Evolutionary conservation across 1,139 yeast genomes (phyloP).

Genomic region (Magnusiomyces suaveolens): DNA sequence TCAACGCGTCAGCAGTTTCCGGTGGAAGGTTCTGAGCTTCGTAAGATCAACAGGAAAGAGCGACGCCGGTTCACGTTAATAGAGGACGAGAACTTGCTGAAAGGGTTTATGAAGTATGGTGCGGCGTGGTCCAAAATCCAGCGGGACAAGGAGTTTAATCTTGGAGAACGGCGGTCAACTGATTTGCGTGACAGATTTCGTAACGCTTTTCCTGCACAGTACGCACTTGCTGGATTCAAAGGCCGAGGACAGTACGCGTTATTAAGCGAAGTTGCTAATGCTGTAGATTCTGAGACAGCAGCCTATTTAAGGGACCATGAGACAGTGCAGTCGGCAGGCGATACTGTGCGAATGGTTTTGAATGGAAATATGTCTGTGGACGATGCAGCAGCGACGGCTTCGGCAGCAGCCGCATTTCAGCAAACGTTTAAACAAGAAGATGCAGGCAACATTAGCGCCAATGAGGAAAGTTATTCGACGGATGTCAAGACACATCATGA

Average conservation of each 20-base stretch:
- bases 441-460: too few species aligned
- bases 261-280: constrained; percentile 7
- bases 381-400: constrained; percentile 11
- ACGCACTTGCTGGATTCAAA: constrained; percentile 38
- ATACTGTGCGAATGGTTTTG: not conserved
- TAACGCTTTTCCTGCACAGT: constrained; percentile 38
- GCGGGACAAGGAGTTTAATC: constrained; percentile 32
- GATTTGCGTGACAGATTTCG: constrained; percentile 39
- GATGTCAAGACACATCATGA: constrained; percentile 2
- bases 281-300: not conserved
- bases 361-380: constrained; percentile 10
- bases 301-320: not conserved
- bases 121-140: constrained; percentile 82
- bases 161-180: constrained; percentile 35
- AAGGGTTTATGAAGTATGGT: constrained; percentile 65
- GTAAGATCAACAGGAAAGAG: constrained; percentile 37
- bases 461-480: too few species aligned
- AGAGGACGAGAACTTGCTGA: constrained; percentile 63
- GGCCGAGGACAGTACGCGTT: constrained; percentile 23
- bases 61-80: constrained; percentile 46
- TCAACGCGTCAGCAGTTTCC: constrained; percentile 23
- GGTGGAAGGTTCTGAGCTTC: constrained; percentile 20
- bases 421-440: not conserved
- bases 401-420: constrained; percentile 6
- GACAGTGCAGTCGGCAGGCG: not conserved